Evolutionary conservation across 768 basidiomycete species (phyloP).

Genomic region (Asterophora lycoperdoides): DNA sequence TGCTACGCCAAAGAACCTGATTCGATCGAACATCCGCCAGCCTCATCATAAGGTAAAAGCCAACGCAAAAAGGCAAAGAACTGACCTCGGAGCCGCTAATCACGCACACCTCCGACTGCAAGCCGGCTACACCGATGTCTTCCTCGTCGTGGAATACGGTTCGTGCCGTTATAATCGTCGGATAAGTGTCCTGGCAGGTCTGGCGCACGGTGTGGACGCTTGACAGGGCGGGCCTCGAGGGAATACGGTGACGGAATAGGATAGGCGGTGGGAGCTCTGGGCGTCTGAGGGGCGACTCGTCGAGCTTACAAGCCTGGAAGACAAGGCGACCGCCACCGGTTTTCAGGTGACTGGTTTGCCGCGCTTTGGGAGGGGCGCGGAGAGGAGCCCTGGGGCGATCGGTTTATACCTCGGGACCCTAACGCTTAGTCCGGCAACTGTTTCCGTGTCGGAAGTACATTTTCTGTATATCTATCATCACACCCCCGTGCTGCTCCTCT

Average conservation of each 20-base stretch:
- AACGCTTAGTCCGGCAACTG: conserved; percentile 9
- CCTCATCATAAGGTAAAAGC: not conserved
- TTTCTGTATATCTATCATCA: not conserved
- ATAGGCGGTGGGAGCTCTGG: conserved; percentile 4
- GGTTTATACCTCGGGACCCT: conserved; percentile 7
- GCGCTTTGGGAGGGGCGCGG: conserved; percentile 1
- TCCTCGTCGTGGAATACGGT: conserved; percentile 4
- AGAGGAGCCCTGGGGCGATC: conserved; percentile 8
- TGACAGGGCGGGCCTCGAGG: conserved; percentile 10
- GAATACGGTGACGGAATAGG: not conserved
- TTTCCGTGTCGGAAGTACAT: conserved; percentile 11
- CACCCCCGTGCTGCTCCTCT: not conserved
- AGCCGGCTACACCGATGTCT: not conserved
- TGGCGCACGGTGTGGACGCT: not conserved
- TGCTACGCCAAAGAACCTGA: conserved; percentile 1
- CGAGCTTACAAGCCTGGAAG: conserved; percentile 4
- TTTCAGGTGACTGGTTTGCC: conserved; percentile 12
- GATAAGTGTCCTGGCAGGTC: not conserved
- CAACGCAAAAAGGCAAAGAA: not conserved
- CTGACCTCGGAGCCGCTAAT: conserved; percentile 12
- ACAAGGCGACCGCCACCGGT: conserved; percentile 10
- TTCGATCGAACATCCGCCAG: conserved; percentile 5
- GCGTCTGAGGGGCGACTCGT: conserved; percentile 1
- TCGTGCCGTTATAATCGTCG: not conserved
- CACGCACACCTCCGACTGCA: not conserved